Evolutionary conservation across 2,329 filamentous ascomycete genomes (phyloP), one percentile per base, ranked within the genome.

Genomic region (Sclerotinia spermophila): DNA sequence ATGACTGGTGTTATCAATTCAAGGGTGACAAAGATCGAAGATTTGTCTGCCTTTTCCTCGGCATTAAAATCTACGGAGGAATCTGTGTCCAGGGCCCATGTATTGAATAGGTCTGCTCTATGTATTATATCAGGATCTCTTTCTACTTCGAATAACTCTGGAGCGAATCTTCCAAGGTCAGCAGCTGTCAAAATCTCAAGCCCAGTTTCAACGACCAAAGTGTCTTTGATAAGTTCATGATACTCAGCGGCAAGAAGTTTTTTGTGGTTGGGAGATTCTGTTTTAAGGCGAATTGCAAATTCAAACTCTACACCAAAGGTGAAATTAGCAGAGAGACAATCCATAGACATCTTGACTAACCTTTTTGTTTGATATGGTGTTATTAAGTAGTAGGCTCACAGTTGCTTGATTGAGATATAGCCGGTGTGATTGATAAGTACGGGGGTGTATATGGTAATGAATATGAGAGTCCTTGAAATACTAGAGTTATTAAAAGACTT

Each of bases 301-400:
- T 64, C 67, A 15, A 69, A 40, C 19, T 69, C 67, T 51, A 69
- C 42, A 17, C 67, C 67, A 27, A 69, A 69, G 8, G 67, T 69
- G 33, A 65, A 30, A 8, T 30, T 19, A 13, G 35, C 21, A 53
- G 62, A 65, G 35, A 33, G 8, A 19, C 2, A 21, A 21, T 30
- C 24, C 33, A 48, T 30, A 53, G 45, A 40, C 62, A 65, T 65
- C 0, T 24, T 65, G 33, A 65, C 62, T 53, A 40, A 51, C 44
- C 33, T 51, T 38, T 62, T 24, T 17, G n/a, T n/a, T n/a, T 48
- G 48, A 17, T n/a, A 51, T 51, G n/a, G 2, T 6, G 17, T n/a
- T 53, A 17, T 53, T 53, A 2, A 53, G 48, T 27, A n/a, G 13
- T 30, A 53, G 13, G 5, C 13, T 53, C 8, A 53, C 13, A 44